Evolutionary conservation across 1,139 yeast species (phyloP), one percentile per base, ranked within the genome.

Genomic region (Wickerhamomyces sp.): DNA sequence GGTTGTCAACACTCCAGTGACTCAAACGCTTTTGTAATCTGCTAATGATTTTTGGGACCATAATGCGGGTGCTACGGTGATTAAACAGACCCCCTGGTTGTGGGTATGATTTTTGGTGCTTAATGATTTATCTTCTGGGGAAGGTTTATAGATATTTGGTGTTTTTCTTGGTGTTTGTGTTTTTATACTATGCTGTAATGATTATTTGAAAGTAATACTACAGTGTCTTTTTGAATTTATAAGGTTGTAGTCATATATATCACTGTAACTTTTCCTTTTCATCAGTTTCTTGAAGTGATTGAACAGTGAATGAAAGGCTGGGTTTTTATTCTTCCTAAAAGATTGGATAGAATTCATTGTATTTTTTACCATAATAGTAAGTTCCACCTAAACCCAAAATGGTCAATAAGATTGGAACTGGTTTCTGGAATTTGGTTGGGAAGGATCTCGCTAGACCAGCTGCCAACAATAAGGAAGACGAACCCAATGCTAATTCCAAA

Each of bases 391-490:
- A 71, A 36, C 97, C 97, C 49, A 89, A 64, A 14, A 73, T 70
- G 6, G 84, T 70, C 54, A 91, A 71, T 15, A 73, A 65, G 45
- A 86, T 63, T 1, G 98, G 98, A 44, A 91, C 76, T 0, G 95
- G 94, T 61, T 86, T 87, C 52, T 71, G 72, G 63, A 83, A 81
- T 13, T 63, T 56, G 18, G 79, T 70, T 36, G 80, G 78, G 41
- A 79, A 57, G 10, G 91, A 80, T 57, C 98, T 76, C 23, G 80
- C 76, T 15, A 84, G 56, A 10, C 94, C 91, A 26, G 93, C 90
- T 37, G 75, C 76, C 13, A 84, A 65, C 55, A 90, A 72, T 11
- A 84, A 60, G 1, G 79, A 59, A 26, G 95, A 83, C 1, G 91
- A 77, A 10, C 82, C 86, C 45, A 89, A 69, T 1, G 96, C 96